Evolutionary conservation across 2,329 filamentous ascomycete genomes (phyloP), one percentile per base, ranked within the genome.

Genomic region (Penicillium sp.): DNA sequence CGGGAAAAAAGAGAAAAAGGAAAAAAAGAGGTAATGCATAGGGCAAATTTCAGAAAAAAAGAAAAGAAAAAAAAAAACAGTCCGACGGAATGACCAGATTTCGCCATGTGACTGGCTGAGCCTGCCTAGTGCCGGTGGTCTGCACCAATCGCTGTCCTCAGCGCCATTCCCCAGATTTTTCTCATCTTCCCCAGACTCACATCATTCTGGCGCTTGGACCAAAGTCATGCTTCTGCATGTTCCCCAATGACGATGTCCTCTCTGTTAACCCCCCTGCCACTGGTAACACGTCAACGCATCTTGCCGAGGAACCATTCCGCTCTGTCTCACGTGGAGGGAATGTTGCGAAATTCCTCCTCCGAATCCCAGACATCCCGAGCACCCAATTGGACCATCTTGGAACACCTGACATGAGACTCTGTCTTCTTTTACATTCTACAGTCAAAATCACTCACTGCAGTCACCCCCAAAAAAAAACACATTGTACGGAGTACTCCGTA

Each of bases 91-190:
- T 36, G 34, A n/a, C 6, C 13, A 36, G 34, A n/a, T 48, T 47
- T 42, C 13, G 24, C 42, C 41, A 38, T 41, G 40, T 63, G 43
- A 65, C n/a, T 65, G 62, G 62, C 50, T 48, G 45, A 56, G 31
- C 21, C 42, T 58, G 57, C 62, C 62, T 61, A 62, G 27, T 50
- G 24, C 24, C 24, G 58, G 61, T 32, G 22, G 3, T 18, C 5
- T 13, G 13, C 27, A 18, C 63, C 50, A 64, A 61, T 61, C 50
- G 61, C n/a, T 38, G 46, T 46, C 45, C 24, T 27, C 24, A 27
- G 24, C 24, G 24, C 24, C 24, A 27, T 27, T 29, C 63, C 63
- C 63, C 63, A 62, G 63, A 63, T 64, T 64, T 63, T 60, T 55
- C 43, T 27, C 24, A 27, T 27, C n/a, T 63, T 61, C 63, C 63